A percentile compares a stretch with the other conserved stretches of the same genome.
Conservation (phyloP, 306 rosid species). For the Rosa chinensis region DNA sequence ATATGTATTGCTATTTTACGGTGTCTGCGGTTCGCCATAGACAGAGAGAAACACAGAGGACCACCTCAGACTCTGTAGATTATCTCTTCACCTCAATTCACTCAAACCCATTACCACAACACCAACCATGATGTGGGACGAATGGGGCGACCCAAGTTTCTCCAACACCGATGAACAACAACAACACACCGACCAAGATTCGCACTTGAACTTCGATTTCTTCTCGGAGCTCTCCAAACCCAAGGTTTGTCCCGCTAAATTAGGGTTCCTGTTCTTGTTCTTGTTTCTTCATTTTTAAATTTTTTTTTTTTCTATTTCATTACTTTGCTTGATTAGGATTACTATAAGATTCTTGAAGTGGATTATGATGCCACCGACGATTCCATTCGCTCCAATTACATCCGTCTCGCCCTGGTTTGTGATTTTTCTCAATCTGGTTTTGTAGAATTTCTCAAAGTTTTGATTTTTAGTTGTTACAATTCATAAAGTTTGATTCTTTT, state of each 20-base stretch:
- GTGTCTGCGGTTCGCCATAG: not conserved
- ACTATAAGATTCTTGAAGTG: conserved; percentile 81
- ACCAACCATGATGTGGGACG: conserved; percentile 52
- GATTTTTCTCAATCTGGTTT: not conserved
- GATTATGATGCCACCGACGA: conserved; percentile 90
- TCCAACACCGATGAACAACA: conserved; percentile 30
- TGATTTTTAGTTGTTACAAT: not conserved
- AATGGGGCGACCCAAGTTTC: conserved; percentile 32
- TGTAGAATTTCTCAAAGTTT: not conserved
- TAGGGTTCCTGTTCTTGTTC: not conserved
- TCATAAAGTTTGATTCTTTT: conserved; percentile 1
- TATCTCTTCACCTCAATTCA: conserved; percentile 6
- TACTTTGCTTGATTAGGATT: conserved; percentile 51
- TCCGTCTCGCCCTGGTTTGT: conserved; percentile 87
- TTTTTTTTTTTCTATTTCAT: not conserved
- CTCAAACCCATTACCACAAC: not conserved
- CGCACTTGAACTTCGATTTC: conserved; percentile 58
- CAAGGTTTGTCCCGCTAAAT: conserved; percentile 45
- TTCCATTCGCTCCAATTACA: conserved; percentile 81
- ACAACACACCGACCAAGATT: conserved; percentile 45
- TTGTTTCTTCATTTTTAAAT: not conserved
- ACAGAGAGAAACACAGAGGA: not conserved
- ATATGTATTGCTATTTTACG: not conserved
- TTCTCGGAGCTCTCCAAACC: conserved; percentile 59
- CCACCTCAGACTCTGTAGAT: not conserved